These are phyloP conservation scores for Ceratocystis cacaofunesta DNA, from an alignment of 2,329 filamentous ascomycete species.

Conservation along the genomic window DNA sequence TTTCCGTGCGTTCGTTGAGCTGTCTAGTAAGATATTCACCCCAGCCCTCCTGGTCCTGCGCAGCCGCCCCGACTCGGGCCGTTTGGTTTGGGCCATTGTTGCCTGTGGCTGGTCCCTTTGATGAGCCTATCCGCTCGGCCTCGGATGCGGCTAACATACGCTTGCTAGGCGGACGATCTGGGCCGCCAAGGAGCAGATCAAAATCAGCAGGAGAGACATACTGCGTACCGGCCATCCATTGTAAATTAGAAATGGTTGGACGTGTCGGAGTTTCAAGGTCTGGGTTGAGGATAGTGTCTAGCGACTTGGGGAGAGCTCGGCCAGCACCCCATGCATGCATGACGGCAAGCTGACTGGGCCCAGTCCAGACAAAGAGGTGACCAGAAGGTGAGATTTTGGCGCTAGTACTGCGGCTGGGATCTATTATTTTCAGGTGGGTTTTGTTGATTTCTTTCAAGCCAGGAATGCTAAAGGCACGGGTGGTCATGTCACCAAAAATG, in stretches of 20 bases:
- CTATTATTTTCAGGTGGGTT: constrained; percentile 52
- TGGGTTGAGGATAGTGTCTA: constrained; percentile 70
- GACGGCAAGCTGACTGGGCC: constrained; percentile 70
- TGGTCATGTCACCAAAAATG: constrained; percentile 68
- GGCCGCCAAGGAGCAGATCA: constrained; percentile 78
- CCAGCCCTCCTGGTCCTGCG: constrained; percentile 43
- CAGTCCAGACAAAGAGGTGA: constrained; percentile 75
- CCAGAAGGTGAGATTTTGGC: constrained; percentile 62
- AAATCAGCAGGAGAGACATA: constrained; percentile 76
- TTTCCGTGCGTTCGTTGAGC: constrained; percentile 81
- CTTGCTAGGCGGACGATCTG: constrained; percentile 75
- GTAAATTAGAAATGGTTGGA: constrained; percentile 85
- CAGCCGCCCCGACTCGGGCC: constrained; percentile 18
- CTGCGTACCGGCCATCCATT: constrained; percentile 94
- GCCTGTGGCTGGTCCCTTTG: constrained; percentile 16
- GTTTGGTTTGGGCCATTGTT: constrained; percentile 21
- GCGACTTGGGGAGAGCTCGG: constrained; percentile 41
- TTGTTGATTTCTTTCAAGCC: constrained; percentile 70
- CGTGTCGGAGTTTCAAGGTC: constrained; percentile 58
- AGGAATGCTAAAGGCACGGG: constrained; percentile 75
- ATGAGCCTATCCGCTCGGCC: constrained; percentile 29
- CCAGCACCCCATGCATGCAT: constrained; percentile 76
- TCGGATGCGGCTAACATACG: constrained; percentile 69
- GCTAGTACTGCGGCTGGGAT: constrained; percentile 55
- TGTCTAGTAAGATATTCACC: constrained; percentile 73